phyloP scores from a whole-genome alignment of 2,329 filamentous ascomycete species.

The Clonostachys rosea region DNA sequence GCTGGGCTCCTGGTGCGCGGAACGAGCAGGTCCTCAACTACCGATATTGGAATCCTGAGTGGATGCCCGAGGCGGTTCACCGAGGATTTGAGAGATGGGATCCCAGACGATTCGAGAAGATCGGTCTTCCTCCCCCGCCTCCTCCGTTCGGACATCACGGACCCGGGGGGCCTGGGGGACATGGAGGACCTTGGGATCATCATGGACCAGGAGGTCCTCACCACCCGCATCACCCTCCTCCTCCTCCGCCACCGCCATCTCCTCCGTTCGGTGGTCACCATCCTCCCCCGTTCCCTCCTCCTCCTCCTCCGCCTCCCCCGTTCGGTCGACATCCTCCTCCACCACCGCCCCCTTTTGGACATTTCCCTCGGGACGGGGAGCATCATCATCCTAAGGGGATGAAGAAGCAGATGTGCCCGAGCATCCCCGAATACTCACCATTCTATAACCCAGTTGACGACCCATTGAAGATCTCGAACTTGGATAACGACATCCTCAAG shows the following conservation, averaged over 20 bases:
- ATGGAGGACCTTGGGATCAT: background rate
- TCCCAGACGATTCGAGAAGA: conserved; percentile 13
- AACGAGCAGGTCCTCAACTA: conserved; percentile 16
- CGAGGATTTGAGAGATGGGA: conserved; percentile 21
- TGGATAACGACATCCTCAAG: conserved; percentile 14
- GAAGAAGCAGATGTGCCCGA: no score
- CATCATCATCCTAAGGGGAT: no score
- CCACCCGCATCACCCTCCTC: background rate
- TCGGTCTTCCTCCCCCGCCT: background rate
- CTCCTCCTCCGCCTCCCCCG: background rate
- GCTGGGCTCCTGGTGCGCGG: conserved; percentile 19
- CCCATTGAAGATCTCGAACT: conserved; percentile 23
- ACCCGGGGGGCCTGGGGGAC: no score
- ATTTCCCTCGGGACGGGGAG: no score
- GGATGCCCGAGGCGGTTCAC: conserved; percentile 17
- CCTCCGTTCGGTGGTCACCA: background rate
- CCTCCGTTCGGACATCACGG: no score
- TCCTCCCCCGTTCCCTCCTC: background rate
- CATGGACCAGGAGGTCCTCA: conserved; percentile 1
- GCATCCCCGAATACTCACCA: no score
- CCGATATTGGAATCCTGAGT: conserved; percentile 14
- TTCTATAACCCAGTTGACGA: conserved; percentile 19
- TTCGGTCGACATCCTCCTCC: background rate
- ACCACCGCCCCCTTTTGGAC: no score
- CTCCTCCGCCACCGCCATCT: background rate